Base-by-base conservation (phyloP, 2,329 filamentous ascomycete genomes). In the Diaporthe citriasiana region DNA sequence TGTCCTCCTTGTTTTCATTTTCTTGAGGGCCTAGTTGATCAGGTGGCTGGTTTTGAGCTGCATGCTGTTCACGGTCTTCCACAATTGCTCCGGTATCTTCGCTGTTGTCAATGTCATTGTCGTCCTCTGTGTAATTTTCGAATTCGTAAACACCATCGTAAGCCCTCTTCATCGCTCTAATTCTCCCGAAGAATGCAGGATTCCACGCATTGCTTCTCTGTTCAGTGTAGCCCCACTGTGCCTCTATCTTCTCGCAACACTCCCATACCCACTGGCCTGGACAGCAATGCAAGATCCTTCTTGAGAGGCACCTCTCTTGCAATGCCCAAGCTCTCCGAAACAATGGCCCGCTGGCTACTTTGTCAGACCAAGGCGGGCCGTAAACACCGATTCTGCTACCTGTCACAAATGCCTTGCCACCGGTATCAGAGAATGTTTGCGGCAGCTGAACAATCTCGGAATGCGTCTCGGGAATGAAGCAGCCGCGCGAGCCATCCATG, bases 401-500 rank as follows among this genome's bases (percentile, higher is more conserved):
- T 35, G 42, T 65, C 2, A 65, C 60, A 3, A 50, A 65, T 50
- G 60, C 60, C 42, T 38, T 50, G 6, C 60, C 42, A 65, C 25
- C 60, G 27, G 30, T 25, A 50, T 25, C 42, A 50, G 60, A 65
- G 60, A 65, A 65, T 50, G 27, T 25, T 3, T 65, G 60, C 7
- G 60, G 60, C 19, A 65, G 30, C 42, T 50, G 60, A 3, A 65
- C 60, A 65, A 65, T 65, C 12, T 35, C 60, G 2, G 60, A 65
- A 38, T 65, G 60, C 30, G 12, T 19, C 30, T 65, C 60, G 22
- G 60, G 60, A 6, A 65, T 65, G 42, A 65, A 65, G 22, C 60
- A 65, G 27, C 60, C 60, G 12, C 42, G 42, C 42, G 60, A 65
- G 60, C 60, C 60, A 35, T 70, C 66, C n/a, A 13, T 15, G 40